A percentile compares a stretch with the other conserved stretches of the same genome.
These are phyloP conservation scores for Aspergillus sp. DNA, from an alignment of 2,329 filamentous ascomycete genomes.

Conservation along the genomic window DNA sequence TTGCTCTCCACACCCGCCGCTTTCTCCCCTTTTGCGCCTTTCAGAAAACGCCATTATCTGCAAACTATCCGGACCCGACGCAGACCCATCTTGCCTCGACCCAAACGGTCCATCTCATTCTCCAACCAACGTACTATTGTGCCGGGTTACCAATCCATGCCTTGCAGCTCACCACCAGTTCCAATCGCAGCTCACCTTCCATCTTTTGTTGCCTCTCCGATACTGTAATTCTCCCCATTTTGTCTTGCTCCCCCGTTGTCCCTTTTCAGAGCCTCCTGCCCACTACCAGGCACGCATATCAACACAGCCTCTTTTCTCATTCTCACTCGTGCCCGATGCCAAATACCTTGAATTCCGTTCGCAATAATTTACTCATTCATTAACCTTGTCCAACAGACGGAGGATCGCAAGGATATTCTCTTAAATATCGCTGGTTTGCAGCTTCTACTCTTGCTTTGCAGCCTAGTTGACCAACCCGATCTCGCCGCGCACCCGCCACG, in stretches of 20 bases:
- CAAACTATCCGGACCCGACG: slow-evolving; percentile 8
- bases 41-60: slow-evolving; percentile 2
- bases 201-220: slow-evolving; percentile 1
- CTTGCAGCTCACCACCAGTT: slow-evolving; percentile 7
- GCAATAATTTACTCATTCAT: slow-evolving; percentile 8
- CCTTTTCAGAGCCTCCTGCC: slow-evolving; percentile 1
- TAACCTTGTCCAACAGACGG: slow-evolving; percentile 12
- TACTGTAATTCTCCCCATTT: slow-evolving; percentile 3
- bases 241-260: background rate
- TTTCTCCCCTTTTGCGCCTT: background rate
- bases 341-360: slow-evolving; percentile 2
- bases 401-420: slow-evolving; percentile 13
- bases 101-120: slow-evolving; percentile 8
- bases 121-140: slow-evolving; percentile 1
- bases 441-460: slow-evolving; percentile 16
- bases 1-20: background rate
- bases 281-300: slow-evolving; percentile 6
- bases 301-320: slow-evolving; percentile 1
- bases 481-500: slow-evolving; percentile 17
- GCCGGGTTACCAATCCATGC: slow-evolving; percentile 15
- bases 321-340: slow-evolving; percentile 7
- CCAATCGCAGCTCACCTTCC: slow-evolving; percentile 2
- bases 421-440: slow-evolving; percentile 7
- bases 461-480: slow-evolving; percentile 18
- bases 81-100: background rate